A percentile compares a stretch with the other conserved stretches of the same genome.
These are phyloP conservation scores for Neonectria punicea DNA, from an alignment of 2,329 filamentous ascomycete genomes.

Conservation along the genomic window DNA sequence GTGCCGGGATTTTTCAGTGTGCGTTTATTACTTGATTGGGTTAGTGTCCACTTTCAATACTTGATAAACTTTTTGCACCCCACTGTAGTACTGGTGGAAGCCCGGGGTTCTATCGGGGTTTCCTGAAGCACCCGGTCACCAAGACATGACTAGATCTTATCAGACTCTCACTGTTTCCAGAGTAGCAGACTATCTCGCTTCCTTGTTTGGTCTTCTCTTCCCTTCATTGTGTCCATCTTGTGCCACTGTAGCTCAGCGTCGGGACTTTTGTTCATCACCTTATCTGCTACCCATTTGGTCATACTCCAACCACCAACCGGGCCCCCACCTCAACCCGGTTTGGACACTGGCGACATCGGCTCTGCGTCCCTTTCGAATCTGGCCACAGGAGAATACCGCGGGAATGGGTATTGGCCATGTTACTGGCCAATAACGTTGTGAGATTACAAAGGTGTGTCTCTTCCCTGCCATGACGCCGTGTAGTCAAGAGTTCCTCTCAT, in stretches of 20 bases:
- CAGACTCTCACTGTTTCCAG: background rate
- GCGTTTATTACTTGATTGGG: too few relatives aligned
- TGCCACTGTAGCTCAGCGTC: background rate
- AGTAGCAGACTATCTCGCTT: background rate
- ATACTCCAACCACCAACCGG: background rate
- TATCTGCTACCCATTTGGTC: background rate
- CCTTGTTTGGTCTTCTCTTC: background rate
- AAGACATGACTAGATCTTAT: background rate
- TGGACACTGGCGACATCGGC: background rate
- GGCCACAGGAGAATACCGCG: background rate
- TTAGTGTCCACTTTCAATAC: too few relatives aligned
- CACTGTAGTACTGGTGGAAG: background rate
- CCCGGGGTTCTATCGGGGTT: background rate
- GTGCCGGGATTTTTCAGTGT: too few relatives aligned
- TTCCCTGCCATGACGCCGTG: background rate
- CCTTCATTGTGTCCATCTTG: background rate
- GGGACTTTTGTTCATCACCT: constrained; percentile 5
- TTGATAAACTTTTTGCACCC: too few relatives aligned
- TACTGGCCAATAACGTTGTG: background rate
- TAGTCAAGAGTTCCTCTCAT: background rate
- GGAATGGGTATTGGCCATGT: background rate
- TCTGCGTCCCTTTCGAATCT: background rate
- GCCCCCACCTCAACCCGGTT: background rate
- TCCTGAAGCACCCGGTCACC: too few relatives aligned
- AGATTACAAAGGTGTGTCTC: background rate